Base-by-base conservation (phyloP, 768 basidiomycete genomes). In the Punctularia strigosozonata region DNA sequence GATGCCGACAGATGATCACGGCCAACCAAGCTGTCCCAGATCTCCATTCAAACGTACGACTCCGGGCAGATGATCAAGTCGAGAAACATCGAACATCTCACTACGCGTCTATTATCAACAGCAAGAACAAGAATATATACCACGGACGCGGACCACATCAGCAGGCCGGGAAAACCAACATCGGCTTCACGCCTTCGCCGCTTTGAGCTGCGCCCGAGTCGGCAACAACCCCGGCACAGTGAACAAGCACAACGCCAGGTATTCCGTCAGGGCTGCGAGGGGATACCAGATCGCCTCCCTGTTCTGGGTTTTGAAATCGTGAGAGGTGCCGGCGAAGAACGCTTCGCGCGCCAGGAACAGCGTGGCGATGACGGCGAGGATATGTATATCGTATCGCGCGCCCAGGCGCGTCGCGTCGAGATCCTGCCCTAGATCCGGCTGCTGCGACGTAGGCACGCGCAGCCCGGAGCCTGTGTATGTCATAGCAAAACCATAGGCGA, bases 251-350 rank as follows among this genome's bases (percentile, higher is more conserved):
- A 57, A 50, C 6, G 54, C 60, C 18, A 63, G 37, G 23, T 55
- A 43, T 36, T 63, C 60, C 8, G 62, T 48, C 12, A 55, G 37
- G 2, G 43, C 62, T 17, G 53, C 25, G 21, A 63, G 45, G 3
- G 60, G 59, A 26, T 59, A 61, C 52, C 57, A 60, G 6, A 58
- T 23, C 1, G 39, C 44, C 31, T 62, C 58, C 13, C 54, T 48
- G 30, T 51, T 47, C 36, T 60, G 56, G 3, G 34, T 13, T 0
- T 35, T n/a, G 2, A 18, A 1, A 1, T 52, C 28, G 35, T 28
- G 26, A 20, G 38, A 37, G 5, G 55, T 59, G 5, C 50, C 56
- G 42, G 51, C 36, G 19, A 59, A 51, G 50, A 61, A 61, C 34
- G 46, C 44, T 36, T 60, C 54, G 17, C 56, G 53, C 1, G 36